Conservation (phyloP, 2,329 filamentous ascomycete species). For the Phialocephala subalpina region DNA sequence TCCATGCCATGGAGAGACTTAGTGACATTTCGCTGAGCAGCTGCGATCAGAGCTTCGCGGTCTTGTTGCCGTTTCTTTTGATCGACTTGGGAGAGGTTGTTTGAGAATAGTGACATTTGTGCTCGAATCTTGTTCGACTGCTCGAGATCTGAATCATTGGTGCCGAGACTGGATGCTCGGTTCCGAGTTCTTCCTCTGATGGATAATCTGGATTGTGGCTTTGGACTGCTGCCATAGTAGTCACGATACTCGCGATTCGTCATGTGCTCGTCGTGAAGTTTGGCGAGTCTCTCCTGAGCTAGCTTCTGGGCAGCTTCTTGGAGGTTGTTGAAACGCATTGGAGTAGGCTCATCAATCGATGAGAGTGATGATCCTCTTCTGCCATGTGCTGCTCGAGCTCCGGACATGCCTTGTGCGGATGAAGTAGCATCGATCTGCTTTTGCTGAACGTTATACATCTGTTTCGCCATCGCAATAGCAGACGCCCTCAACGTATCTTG, state of each 20-base stretch:
- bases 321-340: constrained; percentile 67
- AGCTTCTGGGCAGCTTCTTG: constrained; percentile 89
- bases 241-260: constrained; percentile 72
- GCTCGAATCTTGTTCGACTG: constrained; percentile 76
- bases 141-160: constrained; percentile 58
- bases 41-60: constrained; percentile 76
- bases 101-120: constrained; percentile 82
- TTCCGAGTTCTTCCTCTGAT: constrained; percentile 64
- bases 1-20: constrained; percentile 82
- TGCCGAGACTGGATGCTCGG: constrained; percentile 73
- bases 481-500: constrained; percentile 81
- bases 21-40: constrained; percentile 87
- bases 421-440: constrained; percentile 51
- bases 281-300: constrained; percentile 83
- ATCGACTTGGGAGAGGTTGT: constrained; percentile 72
- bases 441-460: constrained; percentile 80
- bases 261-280: constrained; percentile 75
- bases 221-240: constrained; percentile 73
- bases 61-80: constrained; percentile 78
- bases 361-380: constrained; percentile 44
- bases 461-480: constrained; percentile 87
- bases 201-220: constrained; percentile 55
- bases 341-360: constrained; percentile 50
- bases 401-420: constrained; percentile 31
- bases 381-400: constrained; percentile 43